Conservation (phyloP, 306 rosid genomes). For the cucumber (Cucumis sativus) region DNA sequence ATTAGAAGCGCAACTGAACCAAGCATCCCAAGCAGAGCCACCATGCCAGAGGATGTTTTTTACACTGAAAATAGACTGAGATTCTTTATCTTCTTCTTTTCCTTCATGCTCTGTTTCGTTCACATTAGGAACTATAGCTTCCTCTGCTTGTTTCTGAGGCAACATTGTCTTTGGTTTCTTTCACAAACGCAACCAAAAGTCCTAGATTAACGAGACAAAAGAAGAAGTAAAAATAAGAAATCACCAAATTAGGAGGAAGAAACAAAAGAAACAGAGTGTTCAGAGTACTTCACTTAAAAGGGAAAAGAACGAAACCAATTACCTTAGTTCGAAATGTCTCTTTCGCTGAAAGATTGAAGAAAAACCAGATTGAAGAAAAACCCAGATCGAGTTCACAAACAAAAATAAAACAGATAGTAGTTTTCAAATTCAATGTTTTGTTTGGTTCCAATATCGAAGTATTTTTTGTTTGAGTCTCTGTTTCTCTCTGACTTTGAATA, state of each 20-base stretch:
- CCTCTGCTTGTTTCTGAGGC: conserved; percentile 78
- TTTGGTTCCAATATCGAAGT: neutral
- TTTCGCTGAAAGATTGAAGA: conserved; percentile 6
- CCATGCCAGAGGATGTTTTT: conserved; percentile 86
- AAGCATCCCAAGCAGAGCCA: conserved; percentile 94
- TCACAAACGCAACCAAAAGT: conserved; percentile 6
- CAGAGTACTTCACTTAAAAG: neutral
- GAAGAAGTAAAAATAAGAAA: neutral
- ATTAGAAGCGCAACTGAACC: conserved; percentile 99
- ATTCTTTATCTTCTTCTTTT: conserved; percentile 23
- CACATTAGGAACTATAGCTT: conserved; percentile 63
- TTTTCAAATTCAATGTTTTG: neutral
- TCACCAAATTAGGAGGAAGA: conserved; percentile 30
- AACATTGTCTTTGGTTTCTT: conserved; percentile 48
- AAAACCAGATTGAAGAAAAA: conserved; percentile 5
- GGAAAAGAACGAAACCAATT: neutral
- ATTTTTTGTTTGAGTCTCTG: neutral
- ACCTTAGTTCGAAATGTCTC: conserved; percentile 8
- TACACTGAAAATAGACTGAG: conserved; percentile 32
- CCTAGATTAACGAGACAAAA: conserved; percentile 17
- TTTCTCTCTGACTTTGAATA: neutral
- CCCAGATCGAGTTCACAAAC: neutral
- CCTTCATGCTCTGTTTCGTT: conserved; percentile 48
- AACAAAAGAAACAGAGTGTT: neutral
- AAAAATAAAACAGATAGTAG: neutral